Percentiles rank a stretch among this genome's conserved stretches.
Evolutionary conservation across 2,329 filamentous ascomycete species (phyloP).

Genomic region (Verticillium tricorpus): DNA sequence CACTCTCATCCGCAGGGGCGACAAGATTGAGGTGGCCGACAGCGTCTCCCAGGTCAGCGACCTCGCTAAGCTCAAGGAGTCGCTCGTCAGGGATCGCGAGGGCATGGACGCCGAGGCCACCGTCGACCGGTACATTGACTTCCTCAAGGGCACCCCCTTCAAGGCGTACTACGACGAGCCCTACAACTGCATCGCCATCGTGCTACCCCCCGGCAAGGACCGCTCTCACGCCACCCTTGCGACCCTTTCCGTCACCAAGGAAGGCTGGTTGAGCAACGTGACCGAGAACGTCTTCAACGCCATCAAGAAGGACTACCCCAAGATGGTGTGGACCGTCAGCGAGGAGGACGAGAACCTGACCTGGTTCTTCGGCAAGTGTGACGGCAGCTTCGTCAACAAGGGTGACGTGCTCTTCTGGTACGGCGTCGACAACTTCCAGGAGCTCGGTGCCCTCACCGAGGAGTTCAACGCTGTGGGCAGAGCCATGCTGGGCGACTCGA

Average conservation of each 20-base stretch:
- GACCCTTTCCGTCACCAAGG: slow-evolving; percentile 88
- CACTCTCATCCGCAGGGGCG: slow-evolving; percentile 85
- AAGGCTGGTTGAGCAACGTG: slow-evolving; percentile 90
- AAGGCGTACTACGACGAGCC: slow-evolving; percentile 92
- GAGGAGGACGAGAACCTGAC: slow-evolving; percentile 94
- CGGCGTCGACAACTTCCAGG: slow-evolving; percentile 74
- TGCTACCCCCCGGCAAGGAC: slow-evolving; percentile 67
- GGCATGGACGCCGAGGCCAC: slow-evolving; percentile 77
- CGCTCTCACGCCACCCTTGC: slow-evolving; percentile 75
- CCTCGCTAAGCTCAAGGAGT: slow-evolving; percentile 71
- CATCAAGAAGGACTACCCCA: slow-evolving; percentile 89
- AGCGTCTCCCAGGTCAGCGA: slow-evolving; percentile 73
- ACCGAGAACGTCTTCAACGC: slow-evolving; percentile 92
- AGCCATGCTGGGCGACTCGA: slow-evolving; percentile 84
- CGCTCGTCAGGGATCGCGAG: slow-evolving; percentile 76
- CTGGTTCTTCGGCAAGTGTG: slow-evolving; percentile 97
- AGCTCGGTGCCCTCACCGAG: slow-evolving; percentile 77
- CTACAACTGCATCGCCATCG: slow-evolving; percentile 88
- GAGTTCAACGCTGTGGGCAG: slow-evolving; percentile 81
- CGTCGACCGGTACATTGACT: slow-evolving; percentile 81
- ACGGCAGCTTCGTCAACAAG: slow-evolving; percentile 80
- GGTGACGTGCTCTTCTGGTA: slow-evolving; percentile 97
- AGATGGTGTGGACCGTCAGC: slow-evolving; percentile 93
- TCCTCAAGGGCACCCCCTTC: slow-evolving; percentile 72
- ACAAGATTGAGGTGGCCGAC: slow-evolving; percentile 75